Conservation (phyloP, 2,329 filamentous ascomycete genomes). For the Orbilia blumenaviensis region DNA sequence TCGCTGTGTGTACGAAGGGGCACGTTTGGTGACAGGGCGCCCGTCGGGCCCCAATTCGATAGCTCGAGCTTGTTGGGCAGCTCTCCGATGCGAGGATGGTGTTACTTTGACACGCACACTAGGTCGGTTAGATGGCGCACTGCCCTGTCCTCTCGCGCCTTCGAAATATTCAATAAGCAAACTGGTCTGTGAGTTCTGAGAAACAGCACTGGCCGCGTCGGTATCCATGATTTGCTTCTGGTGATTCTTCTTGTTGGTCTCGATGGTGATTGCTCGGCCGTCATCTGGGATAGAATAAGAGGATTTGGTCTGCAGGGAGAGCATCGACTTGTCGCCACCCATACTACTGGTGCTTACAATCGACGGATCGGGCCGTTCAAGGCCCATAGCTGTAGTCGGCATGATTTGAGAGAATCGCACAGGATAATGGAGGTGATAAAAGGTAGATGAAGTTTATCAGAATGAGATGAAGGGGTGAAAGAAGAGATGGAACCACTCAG, state of each 20-base stretch:
- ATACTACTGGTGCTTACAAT: slow-evolving; percentile 52
- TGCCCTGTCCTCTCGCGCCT: slow-evolving; percentile 72
- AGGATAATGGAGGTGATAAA: neutral
- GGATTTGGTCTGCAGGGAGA: slow-evolving; percentile 75
- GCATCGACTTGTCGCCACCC: slow-evolving; percentile 54
- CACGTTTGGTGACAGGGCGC: slow-evolving; percentile 50
- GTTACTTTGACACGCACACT: slow-evolving; percentile 84
- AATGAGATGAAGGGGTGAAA: neutral
- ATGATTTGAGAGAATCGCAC: neutral
- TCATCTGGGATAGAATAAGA: slow-evolving; percentile 84
- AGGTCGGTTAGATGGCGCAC: slow-evolving; percentile 73
- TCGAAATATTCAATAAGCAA: slow-evolving; percentile 96
- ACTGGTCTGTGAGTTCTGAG: slow-evolving; percentile 80
- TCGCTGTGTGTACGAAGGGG: slow-evolving; percentile 56
- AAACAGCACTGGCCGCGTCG: slow-evolving; percentile 64
- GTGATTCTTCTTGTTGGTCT: slow-evolving; percentile 75
- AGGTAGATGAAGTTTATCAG: neutral
- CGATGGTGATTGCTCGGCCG: slow-evolving; percentile 90
- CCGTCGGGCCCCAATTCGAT: slow-evolving; percentile 54
- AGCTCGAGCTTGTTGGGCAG: slow-evolving; percentile 55
- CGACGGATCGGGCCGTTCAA: slow-evolving; percentile 48
- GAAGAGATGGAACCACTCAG: neutral
- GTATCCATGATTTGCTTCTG: slow-evolving; percentile 65
- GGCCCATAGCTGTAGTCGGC: slow-evolving; percentile 31
- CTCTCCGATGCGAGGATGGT: slow-evolving; percentile 70